Evolutionary conservation across 2,329 filamentous ascomycete genomes (phyloP).

Genomic region (Mycosphaerella sp.): DNA sequence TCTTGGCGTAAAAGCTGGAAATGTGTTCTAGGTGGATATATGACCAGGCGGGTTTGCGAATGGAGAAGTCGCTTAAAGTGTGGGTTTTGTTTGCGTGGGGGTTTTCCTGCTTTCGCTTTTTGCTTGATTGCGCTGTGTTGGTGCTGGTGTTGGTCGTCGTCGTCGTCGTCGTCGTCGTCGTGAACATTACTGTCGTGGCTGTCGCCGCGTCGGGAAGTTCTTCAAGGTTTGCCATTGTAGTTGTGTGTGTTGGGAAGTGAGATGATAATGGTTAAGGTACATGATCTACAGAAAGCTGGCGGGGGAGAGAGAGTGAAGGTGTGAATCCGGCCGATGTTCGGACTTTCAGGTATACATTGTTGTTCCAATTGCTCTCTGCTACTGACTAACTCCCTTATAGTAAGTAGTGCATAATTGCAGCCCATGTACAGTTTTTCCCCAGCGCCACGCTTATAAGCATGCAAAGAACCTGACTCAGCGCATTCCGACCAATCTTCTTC

Average conservation of each 20-base stretch:
- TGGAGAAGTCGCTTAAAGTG: constrained; percentile 34
- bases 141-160: too few species aligned
- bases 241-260: background rate
- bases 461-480: background rate
- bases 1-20: constrained; percentile 7
- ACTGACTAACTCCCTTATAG: too few species aligned
- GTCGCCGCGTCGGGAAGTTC: constrained; percentile 12
- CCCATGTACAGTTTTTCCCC: background rate
- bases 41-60: constrained; percentile 36
- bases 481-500: background rate
- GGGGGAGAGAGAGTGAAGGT: background rate
- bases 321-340: constrained; percentile 2
- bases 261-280: background rate
- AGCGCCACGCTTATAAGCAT: constrained; percentile 4
- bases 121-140: constrained; percentile 7
- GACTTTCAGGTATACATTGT: background rate
- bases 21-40: constrained; percentile 41
- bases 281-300: too few species aligned
- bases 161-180: too few species aligned
- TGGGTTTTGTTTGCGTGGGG: constrained; percentile 15
- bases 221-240: constrained; percentile 10
- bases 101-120: constrained; percentile 21
- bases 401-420: constrained; percentile 2
- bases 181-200: background rate
- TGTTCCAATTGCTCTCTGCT: background rate